Evolutionary conservation across 768 basidiomycete genomes (phyloP), one percentile per base, ranked within the genome.

Genomic region (Boletus tylopilopsis): DNA sequence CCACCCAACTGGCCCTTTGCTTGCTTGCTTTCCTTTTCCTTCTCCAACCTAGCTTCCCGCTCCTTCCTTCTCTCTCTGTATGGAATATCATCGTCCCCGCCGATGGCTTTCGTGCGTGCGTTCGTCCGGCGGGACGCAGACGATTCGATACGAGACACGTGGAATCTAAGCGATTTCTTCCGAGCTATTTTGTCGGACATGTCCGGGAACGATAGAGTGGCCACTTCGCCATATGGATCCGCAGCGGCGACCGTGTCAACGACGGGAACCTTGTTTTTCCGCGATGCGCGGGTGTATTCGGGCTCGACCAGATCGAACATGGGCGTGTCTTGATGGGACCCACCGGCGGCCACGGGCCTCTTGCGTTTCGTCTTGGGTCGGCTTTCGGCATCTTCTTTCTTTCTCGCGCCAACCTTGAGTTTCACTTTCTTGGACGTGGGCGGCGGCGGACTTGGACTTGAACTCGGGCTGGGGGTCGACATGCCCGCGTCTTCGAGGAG

Each of bases 21-120:
- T n/a, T 68, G 71, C 52, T 66, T 58, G 18, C 29, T 46, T 39
- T 73, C 71, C 36, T 66, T 71, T 41, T 75, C 74, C 63, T 76
- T 79, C 43, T 75, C 76, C 44, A 77, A 54, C 42, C 80, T 75
- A 25, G 71, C 70, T 49, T 87, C 83, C 55, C 73, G 76, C 51
- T 81, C 80, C 64, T 79, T 84, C 70, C 75, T 76, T 42, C 85
- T 74, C 61, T 91, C 88, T 37, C 83, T 78, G 61, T 94, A 91
- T 16, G 96, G 96, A 40, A 98, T 76, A 62, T 99, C 96, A 60
- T 97, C 95, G 64, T 99, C 96, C 16, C 96, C 96, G 25, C 90
- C 87, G 45, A 83, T 65, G 5, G 87, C 82, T 22, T 77, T 78
- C 53, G 72, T 76, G 49, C 90, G 76, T 6, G 91, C 92, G 24